phyloP scores from a whole-genome alignment of 495 filamentous ascomycete genomes.

The Neurospora sp. region DNA sequence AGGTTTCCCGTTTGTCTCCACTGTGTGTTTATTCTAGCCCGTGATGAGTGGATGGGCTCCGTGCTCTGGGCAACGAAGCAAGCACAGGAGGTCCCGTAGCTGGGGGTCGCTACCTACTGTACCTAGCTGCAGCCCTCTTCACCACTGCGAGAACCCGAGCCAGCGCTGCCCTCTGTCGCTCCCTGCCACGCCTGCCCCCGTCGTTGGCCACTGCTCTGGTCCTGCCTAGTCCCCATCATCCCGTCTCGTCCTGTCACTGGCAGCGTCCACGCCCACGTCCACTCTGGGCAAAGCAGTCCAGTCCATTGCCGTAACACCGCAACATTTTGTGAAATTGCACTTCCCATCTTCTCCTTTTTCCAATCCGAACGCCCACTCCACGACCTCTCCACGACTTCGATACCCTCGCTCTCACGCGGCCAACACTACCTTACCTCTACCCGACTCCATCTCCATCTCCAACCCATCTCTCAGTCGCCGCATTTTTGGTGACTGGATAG shows the following conservation, averaged over 20 bases:
- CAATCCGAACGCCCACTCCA: conserved; percentile 5
- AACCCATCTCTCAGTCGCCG: conserved; percentile 2
- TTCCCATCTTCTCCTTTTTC: conserved; percentile 29
- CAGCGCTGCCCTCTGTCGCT: not conserved
- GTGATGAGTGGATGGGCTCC: not conserved
- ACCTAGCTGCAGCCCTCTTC: not conserved
- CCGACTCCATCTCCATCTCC: not conserved
- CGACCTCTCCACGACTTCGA: conserved; percentile 9
- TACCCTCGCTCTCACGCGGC: conserved; percentile 10
- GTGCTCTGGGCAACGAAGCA: not conserved
- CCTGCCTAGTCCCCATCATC: not conserved
- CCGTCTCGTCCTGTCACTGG: not conserved
- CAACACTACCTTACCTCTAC: conserved; percentile 6
- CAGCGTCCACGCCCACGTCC: not conserved
- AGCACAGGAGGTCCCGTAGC: not conserved
- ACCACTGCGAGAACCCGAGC: not conserved
- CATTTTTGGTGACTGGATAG: conserved; percentile 21
- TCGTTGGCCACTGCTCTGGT: not conserved
- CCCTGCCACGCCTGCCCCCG: not conserved
- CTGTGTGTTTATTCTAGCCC: not conserved
- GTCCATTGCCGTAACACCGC: conserved; percentile 22
- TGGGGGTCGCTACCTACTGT: not conserved
- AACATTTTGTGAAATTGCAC: conserved; percentile 34
- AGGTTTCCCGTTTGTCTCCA: not conserved
- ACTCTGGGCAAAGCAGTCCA: not conserved